These are phyloP conservation scores for Platanthera guangdongensis DNA, from an alignment of 106 monocot species.

Conservation along the genomic window DNA sequence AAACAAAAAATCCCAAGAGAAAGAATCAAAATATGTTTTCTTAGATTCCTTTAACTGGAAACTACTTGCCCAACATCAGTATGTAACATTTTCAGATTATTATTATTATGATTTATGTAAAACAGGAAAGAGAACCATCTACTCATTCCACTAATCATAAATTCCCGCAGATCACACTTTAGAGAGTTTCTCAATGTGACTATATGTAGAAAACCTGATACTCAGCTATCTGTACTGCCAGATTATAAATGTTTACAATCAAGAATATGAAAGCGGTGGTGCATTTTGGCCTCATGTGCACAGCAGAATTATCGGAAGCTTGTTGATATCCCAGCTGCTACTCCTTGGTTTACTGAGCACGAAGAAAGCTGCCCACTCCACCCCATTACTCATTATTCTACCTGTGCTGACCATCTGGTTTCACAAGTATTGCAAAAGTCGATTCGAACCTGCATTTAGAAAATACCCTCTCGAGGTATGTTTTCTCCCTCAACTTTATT, in stretches of 20 bases:
- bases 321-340: constrained; percentile 74
- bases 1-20: no score
- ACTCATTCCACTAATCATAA: no score
- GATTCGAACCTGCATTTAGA: constrained; percentile 89
- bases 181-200: not conserved
- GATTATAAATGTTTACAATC: constrained; percentile 96
- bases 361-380: constrained; percentile 78
- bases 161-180: no score
- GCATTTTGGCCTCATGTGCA: constrained; percentile 97
- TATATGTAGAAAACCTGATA: not conserved
- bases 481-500: not conserved
- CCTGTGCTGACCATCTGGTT: constrained; percentile 71
- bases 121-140: no score
- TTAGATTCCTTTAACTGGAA: no score
- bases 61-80: no score
- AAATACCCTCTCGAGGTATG: constrained; percentile 79
- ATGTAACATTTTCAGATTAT: no score
- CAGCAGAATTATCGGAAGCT: constrained; percentile 57
- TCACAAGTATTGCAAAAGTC: constrained; percentile 79
- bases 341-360: constrained; percentile 76
- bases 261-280: constrained; percentile 90
- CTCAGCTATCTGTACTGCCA: constrained; percentile 21
- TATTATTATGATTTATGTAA: no score
- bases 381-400: constrained; percentile 57
- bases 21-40: no score